Percentiles rank a stretch among this genome's conserved stretches.
phyloP scores from a whole-genome alignment of 2,329 filamentous ascomycete genomes.

The Ustulina deusta region DNA sequence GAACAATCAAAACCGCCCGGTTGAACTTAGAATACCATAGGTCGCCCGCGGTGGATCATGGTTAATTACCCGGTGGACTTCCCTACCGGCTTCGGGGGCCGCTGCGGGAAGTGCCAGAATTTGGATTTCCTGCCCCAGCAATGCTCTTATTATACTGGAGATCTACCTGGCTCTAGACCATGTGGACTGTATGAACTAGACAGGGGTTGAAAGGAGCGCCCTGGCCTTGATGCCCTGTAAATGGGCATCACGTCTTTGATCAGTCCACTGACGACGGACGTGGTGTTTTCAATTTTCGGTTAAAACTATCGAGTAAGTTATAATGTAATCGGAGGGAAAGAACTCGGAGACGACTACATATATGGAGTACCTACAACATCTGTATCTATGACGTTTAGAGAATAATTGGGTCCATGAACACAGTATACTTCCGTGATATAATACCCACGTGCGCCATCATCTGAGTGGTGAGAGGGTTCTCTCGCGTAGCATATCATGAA shows the following conservation, averaged over 20 bases:
- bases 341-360: background rate
- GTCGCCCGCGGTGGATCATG: too few species aligned
- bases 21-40: conserved; percentile 1
- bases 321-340: background rate
- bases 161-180: conserved; percentile 6
- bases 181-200: conserved; percentile 9
- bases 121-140: background rate
- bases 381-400: background rate
- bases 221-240: conserved; percentile 15
- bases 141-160: conserved; percentile 2
- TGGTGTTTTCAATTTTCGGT: background rate
- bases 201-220: conserved; percentile 22
- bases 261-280: background rate
- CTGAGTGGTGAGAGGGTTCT: background rate
- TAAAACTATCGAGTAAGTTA: background rate
- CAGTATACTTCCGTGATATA: background rate
- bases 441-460: background rate
- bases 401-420: background rate
- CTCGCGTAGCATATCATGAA: too few species aligned
- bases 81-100: conserved; percentile 9
- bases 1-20: background rate
- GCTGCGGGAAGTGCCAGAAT: conserved; percentile 12
- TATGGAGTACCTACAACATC: background rate
- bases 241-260: background rate
- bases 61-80: background rate